phyloP scores from a whole-genome alignment of 2,329 filamentous ascomycete species.

The Talaromyces sp. region DNA sequence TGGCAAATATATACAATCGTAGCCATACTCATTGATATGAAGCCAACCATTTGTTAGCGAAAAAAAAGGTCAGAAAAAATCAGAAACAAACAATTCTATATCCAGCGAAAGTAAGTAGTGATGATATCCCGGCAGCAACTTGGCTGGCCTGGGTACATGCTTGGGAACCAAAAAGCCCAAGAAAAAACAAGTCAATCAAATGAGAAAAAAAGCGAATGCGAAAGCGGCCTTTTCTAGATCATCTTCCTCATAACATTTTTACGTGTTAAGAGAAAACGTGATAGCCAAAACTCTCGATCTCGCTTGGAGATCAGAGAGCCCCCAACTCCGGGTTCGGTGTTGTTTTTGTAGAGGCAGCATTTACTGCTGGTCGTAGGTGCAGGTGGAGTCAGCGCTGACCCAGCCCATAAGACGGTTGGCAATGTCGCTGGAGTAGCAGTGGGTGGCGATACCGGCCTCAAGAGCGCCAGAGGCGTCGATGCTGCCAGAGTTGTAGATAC shows the following conservation, averaged over 20 bases:
- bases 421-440: constrained; percentile 49
- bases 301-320: background rate
- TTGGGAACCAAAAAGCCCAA: background rate
- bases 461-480: constrained; percentile 23
- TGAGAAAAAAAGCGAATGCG: background rate
- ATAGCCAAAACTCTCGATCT: background rate
- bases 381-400: constrained; percentile 17
- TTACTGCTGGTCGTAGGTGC: background rate
- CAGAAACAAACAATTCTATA: background rate
- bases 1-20: background rate
- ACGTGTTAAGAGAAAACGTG: background rate
- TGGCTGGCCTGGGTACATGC: background rate
- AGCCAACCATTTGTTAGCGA: background rate
- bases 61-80: background rate
- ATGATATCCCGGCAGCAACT: background rate
- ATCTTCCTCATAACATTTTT: background rate
- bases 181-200: background rate
- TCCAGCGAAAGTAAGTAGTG: background rate
- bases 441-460: constrained; percentile 34
- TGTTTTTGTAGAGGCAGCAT: background rate
- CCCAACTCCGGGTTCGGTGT: background rate
- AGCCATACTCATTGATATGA: background rate
- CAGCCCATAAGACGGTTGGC: constrained; percentile 46
- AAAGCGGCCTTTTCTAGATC: background rate
- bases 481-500: constrained; percentile 32